Evolutionary conservation across 192 early-diverging fungal species (phyloP), one percentile per base, ranked within the genome.

Genomic region (Podila minutissima): DNA sequence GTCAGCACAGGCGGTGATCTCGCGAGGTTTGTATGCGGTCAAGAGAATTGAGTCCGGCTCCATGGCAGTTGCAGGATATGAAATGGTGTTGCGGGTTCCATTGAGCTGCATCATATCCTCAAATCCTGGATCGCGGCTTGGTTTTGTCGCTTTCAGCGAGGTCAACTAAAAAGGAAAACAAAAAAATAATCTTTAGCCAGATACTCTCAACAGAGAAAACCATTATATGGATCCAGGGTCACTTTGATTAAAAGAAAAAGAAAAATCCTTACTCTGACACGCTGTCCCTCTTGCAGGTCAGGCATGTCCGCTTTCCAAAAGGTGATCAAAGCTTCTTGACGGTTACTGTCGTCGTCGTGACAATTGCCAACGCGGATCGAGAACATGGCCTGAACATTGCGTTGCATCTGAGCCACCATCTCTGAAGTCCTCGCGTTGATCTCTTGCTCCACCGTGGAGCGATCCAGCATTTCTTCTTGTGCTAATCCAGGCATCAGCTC

Each of bases 271-370:
- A 81, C 77, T 55, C 67, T 64, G 19, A 73, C 46, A 20, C 77
- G 65, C 9, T 62, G 58, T 0, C 77, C 77, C 57, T 81, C 77
- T 31, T 69, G 66, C 19, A 72, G 69, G 24, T 60, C 29, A 3
- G 48, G n/a, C 31, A 72, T 60, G 5, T 68, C 75, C 0, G 48
- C 64, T 49, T 71, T 70, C 75, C 75, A 79, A 38, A 79, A 79
- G 10, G 75, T 79, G 13, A 79, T 66, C 50, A 79, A 9, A 0
- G 75, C 75, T 35, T 79, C 75, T 24, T 69, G 68, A 28, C 33
- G 24, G 0, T 49, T 38, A 4, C 46, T 48, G 20, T n/a, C 51
- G 31, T 71, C 64, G 10, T 60, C 29, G 20, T 46, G n/a, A 63
- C 59, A 72, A 20, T 81, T 62, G 7, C 71, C 77, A 17, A 81